Evolutionary conservation across 495 filamentous ascomycete species (phyloP).

Genomic region (Penicillium alfredii): DNA sequence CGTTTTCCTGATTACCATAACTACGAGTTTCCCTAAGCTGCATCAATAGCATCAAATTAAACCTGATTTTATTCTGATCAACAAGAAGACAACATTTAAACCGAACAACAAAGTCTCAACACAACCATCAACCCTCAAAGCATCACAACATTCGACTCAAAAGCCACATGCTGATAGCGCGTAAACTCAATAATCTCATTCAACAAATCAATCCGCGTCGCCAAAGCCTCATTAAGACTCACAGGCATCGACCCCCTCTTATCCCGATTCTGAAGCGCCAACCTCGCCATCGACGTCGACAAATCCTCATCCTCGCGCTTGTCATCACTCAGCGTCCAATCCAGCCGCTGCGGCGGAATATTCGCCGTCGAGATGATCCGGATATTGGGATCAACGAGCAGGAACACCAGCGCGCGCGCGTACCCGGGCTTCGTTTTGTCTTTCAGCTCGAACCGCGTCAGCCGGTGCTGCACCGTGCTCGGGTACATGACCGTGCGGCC

Average conservation of each 20-base stretch:
- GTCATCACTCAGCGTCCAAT: slow-evolving; percentile 28
- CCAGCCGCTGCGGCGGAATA: slow-evolving; percentile 47
- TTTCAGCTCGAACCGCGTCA: slow-evolving; percentile 37
- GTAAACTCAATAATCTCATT: slow-evolving; percentile 26
- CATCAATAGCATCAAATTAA: neutral
- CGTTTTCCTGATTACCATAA: too few species aligned
- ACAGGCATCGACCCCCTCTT: slow-evolving; percentile 30
- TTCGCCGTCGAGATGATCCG: slow-evolving; percentile 51
- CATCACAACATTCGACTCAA: slow-evolving; percentile 26
- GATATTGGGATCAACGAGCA: slow-evolving; percentile 49
- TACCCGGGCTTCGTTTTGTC: slow-evolving; percentile 47
- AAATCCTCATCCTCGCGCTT: slow-evolving; percentile 7
- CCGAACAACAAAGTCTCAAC: slow-evolving; percentile 1
- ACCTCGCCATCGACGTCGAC: slow-evolving; percentile 12
- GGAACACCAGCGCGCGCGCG: slow-evolving; percentile 42
- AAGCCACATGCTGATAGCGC: slow-evolving; percentile 31
- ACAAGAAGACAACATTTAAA: slow-evolving; percentile 3
- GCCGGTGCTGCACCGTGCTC: slow-evolving; percentile 43
- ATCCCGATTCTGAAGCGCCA: slow-evolving; percentile 27
- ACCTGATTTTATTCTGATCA: slow-evolving; percentile 1
- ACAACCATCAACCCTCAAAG: slow-evolving; percentile 4
- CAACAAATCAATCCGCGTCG: slow-evolving; percentile 18
- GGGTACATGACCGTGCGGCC: slow-evolving; percentile 30
- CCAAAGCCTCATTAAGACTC: slow-evolving; percentile 28
- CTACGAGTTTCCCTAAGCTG: too few species aligned